Conservation (phyloP, 495 filamentous ascomycete species). For the Aeminium ludgeri region DNA sequence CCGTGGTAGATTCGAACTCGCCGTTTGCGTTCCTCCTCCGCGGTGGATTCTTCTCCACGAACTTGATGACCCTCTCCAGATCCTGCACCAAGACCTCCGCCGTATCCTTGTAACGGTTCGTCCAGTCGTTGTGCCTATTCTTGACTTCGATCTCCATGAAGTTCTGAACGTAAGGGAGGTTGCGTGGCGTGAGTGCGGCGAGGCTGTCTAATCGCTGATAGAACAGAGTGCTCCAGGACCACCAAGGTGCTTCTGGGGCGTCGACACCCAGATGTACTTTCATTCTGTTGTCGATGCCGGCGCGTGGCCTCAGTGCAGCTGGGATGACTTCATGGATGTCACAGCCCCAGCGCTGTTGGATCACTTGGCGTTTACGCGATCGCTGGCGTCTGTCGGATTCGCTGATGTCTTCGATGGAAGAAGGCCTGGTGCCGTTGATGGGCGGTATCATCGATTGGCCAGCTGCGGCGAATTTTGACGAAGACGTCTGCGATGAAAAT, state of each 20-base stretch:
- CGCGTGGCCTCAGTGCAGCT: too few species aligned
- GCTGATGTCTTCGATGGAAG: constrained; percentile 19
- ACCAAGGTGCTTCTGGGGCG: neutral
- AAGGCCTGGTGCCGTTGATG: too few species aligned
- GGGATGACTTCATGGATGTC: too few species aligned
- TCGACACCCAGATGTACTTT: neutral
- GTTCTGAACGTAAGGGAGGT: neutral
- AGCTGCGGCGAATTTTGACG: too few species aligned
- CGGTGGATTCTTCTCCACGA: neutral
- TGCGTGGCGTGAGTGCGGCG: neutral
- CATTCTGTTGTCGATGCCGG: too few species aligned
- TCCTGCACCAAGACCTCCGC: neutral
- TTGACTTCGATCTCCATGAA: neutral
- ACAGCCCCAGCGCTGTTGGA: too few species aligned
- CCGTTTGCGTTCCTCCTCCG: too few species aligned
- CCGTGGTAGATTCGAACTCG: neutral
- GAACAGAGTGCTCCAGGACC: neutral
- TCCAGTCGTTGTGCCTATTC: neutral
- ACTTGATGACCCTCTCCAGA: neutral
- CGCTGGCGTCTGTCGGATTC: too few species aligned
- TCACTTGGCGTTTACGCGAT: too few species aligned
- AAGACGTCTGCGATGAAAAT: too few species aligned
- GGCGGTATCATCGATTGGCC: too few species aligned
- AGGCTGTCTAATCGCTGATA: neutral
- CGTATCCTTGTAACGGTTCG: neutral